Percentiles rank a stretch among this genome's conserved stretches.
Evolutionary conservation across 106 monocot genomes (phyloP).

Genomic region (Iris macrosiphon): DNA sequence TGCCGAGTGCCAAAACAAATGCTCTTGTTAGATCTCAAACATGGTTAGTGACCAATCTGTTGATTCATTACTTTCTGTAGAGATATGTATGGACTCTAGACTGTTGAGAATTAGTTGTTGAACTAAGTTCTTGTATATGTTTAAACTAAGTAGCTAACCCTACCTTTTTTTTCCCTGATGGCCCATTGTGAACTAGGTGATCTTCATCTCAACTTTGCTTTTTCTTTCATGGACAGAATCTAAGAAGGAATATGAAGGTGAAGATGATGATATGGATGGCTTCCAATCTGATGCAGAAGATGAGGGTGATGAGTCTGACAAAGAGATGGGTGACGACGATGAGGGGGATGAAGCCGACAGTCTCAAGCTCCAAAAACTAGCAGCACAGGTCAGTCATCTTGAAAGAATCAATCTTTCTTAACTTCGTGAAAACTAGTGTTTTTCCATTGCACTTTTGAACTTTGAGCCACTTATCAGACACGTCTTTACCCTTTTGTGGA

Average conservation of each 20-base stretch:
- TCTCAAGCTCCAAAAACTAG: constrained; percentile 63
- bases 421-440: no score
- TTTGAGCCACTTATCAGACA: no score
- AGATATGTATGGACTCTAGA: no score
- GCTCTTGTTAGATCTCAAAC: no score
- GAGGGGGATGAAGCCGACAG: constrained; percentile 86
- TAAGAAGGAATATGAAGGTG: constrained; percentile 65
- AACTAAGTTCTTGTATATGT: neutral
- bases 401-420: no score
- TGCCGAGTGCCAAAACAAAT: no score
- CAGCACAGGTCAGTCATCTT: constrained; percentile 96
- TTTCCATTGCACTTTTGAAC: no score
- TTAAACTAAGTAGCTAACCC: neutral
- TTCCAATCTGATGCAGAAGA: constrained; percentile 82
- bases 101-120: no score
- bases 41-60: no score
- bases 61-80: no score
- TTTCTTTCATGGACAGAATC: constrained; percentile 35
- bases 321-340: constrained; percentile 74
- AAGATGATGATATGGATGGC: constrained; percentile 93
- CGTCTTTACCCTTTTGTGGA: no score
- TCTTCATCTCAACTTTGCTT: neutral
- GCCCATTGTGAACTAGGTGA: no score
- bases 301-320: constrained; percentile 55
- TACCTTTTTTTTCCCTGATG: neutral